A percentile compares a stretch with the other conserved stretches of the same genome.
Conservation (phyloP, 202 grass and related monocot species). For the Tripidium arundinaceum region DNA sequence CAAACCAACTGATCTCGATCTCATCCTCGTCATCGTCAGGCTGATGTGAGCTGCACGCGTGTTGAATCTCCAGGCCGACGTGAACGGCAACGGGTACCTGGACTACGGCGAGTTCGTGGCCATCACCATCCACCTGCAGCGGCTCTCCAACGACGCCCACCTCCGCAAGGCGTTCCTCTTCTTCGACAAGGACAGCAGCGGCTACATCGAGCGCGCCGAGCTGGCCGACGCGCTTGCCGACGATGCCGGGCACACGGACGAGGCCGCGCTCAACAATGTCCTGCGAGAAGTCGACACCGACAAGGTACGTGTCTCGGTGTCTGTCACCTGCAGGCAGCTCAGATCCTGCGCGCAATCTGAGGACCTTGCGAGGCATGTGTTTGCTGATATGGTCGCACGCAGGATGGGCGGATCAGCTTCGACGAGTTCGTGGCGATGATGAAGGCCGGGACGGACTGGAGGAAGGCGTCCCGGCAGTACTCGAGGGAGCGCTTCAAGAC, state of each 20-base stretch:
- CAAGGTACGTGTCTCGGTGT: constrained; percentile 39
- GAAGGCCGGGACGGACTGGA: constrained; percentile 94
- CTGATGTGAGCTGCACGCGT: too few species aligned
- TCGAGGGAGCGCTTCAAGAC: constrained; percentile 88
- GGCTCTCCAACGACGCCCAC: constrained; percentile 87
- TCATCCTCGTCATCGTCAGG: too few species aligned
- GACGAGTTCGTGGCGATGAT: constrained; percentile 91
- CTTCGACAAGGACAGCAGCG: constrained; percentile 88
- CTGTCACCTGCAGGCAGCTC: background rate
- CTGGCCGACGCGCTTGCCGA: constrained; percentile 75
- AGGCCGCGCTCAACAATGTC: constrained; percentile 62
- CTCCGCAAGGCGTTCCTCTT: constrained; percentile 87
- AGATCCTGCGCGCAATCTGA: background rate
- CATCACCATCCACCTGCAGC: constrained; percentile 88
- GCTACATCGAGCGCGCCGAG: constrained; percentile 76
- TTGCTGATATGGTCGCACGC: background rate
- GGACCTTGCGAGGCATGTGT: too few species aligned
- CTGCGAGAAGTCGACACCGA: constrained; percentile 80
- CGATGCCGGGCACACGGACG: constrained; percentile 54
- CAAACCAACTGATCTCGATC: too few species aligned
- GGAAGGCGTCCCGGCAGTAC: constrained; percentile 96
- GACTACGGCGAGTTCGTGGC: constrained; percentile 97
- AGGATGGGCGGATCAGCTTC: constrained; percentile 78
- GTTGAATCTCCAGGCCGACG: constrained; percentile 64
- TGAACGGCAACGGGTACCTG: constrained; percentile 86